Percentiles rank a stretch among this genome's conserved stretches.
Conservation (phyloP, 371 early-diverging fungal genomes). For the Apophysomyces sp. region DNA sequence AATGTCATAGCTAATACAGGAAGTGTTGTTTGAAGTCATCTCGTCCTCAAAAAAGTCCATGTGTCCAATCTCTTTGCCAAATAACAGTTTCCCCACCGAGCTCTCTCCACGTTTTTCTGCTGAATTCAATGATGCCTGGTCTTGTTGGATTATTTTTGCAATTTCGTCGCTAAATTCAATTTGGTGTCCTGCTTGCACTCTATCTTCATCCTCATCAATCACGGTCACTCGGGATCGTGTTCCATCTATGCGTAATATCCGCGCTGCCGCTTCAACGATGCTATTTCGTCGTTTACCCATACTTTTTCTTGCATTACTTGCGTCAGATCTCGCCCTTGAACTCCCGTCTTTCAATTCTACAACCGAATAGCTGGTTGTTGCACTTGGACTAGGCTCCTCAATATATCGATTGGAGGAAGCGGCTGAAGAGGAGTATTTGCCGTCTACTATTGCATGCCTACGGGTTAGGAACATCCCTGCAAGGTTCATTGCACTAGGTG, state of each 20-base stretch:
- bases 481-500: slow-evolving; percentile 27
- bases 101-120: background rate
- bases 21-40: background rate
- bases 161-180: slow-evolving; percentile 16
- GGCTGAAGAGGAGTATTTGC: background rate
- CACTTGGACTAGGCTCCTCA: slow-evolving; percentile 9
- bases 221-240: background rate
- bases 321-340: background rate
- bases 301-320: background rate
- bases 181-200: background rate
- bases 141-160: slow-evolving; percentile 10
- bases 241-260: slow-evolving; percentile 15
- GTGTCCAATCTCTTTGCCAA: slow-evolving; percentile 13
- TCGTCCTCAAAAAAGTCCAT: slow-evolving; percentile 26
- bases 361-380: slow-evolving; percentile 17
- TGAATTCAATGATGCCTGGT: background rate
- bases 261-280: slow-evolving; percentile 22
- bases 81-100: slow-evolving; percentile 4
- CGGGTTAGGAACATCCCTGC: slow-evolving; percentile 13
- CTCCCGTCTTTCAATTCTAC: slow-evolving; percentile 14
- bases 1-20: background rate
- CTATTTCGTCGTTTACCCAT: slow-evolving; percentile 18
- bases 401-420: background rate
- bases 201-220: slow-evolving; percentile 8
- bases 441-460: background rate